phyloP scores from a whole-genome alignment of 352 stramenopile genomes.

The Phytopythium boreale region DNA sequence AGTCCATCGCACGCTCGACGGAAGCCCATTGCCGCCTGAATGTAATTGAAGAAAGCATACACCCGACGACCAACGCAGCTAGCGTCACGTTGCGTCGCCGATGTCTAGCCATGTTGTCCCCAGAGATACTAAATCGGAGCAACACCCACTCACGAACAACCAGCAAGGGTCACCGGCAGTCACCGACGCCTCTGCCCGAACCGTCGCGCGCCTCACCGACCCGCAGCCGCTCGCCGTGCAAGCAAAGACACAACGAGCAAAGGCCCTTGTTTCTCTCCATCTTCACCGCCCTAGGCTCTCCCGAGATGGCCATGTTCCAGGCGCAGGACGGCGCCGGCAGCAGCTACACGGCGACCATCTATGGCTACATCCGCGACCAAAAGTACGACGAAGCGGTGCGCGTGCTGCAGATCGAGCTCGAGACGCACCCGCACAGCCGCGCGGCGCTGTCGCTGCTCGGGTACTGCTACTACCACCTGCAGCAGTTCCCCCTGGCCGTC shows the following conservation, averaged over 20 bases:
- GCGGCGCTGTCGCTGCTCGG: slow-evolving; percentile 93
- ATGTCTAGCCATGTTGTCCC: too few relatives aligned
- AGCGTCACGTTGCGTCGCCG: background rate
- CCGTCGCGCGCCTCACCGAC: background rate
- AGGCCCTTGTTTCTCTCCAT: background rate
- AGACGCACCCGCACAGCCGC: slow-evolving; percentile 92
- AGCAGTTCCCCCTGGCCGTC: slow-evolving; percentile 91
- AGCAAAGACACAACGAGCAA: background rate
- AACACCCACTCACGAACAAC: background rate
- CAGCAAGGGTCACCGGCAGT: background rate
- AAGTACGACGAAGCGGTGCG: slow-evolving; percentile 93
- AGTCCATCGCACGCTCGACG: background rate
- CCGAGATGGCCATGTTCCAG: slow-evolving; percentile 50
- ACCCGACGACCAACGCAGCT: background rate
- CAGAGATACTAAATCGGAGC: background rate
- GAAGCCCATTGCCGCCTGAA: background rate
- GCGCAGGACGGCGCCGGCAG: slow-evolving; percentile 50
- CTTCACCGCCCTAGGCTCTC: background rate
- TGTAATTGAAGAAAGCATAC: background rate
- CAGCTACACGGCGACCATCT: slow-evolving; percentile 94
- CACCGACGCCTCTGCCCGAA: background rate
- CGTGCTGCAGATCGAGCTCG: slow-evolving; percentile 90
- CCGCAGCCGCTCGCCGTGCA: background rate
- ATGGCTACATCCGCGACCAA: slow-evolving; percentile 92
- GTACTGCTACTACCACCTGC: slow-evolving; percentile 97